Evolutionary conservation across 129 eudicot species (phyloP).

Genomic region (Flaveria linearis): DNA sequence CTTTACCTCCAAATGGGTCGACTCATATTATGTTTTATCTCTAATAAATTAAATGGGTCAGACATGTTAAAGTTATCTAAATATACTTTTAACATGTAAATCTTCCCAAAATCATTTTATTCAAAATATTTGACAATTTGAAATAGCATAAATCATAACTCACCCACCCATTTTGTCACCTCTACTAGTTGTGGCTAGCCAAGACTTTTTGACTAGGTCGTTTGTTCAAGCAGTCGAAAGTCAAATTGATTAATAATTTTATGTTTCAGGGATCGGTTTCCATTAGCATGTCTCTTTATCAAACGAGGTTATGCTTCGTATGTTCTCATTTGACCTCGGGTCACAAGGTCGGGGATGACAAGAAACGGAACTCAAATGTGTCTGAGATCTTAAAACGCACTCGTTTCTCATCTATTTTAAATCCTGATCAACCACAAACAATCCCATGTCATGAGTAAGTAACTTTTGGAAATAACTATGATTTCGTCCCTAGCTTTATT

Average conservation of each 20-base stretch:
- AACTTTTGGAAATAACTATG: not conserved
- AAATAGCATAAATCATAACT: no score
- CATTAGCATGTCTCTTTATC: conserved; percentile 91
- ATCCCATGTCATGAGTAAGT: conserved; percentile 97
- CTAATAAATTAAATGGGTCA: not conserved
- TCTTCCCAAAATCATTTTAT: no score
- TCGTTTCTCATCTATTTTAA: conserved; percentile 73
- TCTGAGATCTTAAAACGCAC: conserved; percentile 80
- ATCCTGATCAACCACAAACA: conserved; percentile 71
- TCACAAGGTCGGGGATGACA: conserved; percentile 78
- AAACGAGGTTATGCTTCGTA: conserved; percentile 81
- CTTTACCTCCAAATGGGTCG: not conserved
- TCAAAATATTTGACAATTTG: no score
- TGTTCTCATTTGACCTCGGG: conserved; percentile 97
- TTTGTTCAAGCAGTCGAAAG: not conserved
- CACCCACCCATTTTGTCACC: no score
- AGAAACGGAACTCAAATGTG: conserved; percentile 87
- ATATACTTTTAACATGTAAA: no score
- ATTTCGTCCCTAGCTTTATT: no score
- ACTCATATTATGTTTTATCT: not conserved
- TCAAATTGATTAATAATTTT: not conserved
- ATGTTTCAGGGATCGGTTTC: conserved; percentile 87
- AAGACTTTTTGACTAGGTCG: no score
- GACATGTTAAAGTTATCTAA: no score
- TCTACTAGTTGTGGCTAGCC: no score